Percentiles rank a stretch among this genome's conserved stretches.
Conservation (phyloP, 2,329 filamentous ascomycete species). For the Alternaria solani region DNA sequence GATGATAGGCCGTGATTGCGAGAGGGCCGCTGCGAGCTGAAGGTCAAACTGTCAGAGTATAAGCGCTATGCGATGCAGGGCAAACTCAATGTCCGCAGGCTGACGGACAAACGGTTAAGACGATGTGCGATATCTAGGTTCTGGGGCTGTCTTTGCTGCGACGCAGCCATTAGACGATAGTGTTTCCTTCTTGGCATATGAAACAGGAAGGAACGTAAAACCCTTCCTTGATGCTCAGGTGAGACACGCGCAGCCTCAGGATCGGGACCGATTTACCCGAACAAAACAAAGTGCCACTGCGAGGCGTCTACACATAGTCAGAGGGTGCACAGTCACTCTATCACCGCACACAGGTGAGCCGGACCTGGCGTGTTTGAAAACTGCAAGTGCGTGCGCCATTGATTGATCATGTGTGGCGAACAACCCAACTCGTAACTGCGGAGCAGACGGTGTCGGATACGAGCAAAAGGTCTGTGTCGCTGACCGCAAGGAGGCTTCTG, state of each 20-base stretch:
- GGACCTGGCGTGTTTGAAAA: neutral
- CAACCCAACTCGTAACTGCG: neutral
- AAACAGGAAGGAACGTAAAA: constrained; percentile 35
- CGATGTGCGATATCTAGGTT: neutral
- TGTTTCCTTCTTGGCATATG: constrained; percentile 33
- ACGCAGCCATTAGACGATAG: constrained; percentile 8
- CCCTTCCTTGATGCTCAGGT: constrained; percentile 28
- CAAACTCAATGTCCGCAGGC: neutral
- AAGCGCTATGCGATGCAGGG: constrained; percentile 5
- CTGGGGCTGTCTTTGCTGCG: neutral
- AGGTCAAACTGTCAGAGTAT: constrained; percentile 11
- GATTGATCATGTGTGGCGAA: neutral
- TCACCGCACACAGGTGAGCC: neutral
- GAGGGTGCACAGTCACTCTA: neutral
- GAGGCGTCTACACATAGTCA: neutral
- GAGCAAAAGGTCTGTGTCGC: neutral
- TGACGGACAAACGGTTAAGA: neutral
- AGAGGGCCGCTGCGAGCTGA: constrained; percentile 19
- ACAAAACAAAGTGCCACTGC: neutral
- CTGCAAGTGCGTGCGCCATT: neutral
- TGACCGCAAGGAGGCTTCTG: neutral
- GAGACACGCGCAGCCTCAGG: constrained; percentile 35
- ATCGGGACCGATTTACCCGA: neutral
- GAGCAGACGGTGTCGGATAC: neutral
- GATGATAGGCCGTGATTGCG: constrained; percentile 29